Percentiles rank a stretch among this genome's conserved stretches.
phyloP scores from a whole-genome alignment of 139 green algal genomes.

The Tetraselmis chui region DNA sequence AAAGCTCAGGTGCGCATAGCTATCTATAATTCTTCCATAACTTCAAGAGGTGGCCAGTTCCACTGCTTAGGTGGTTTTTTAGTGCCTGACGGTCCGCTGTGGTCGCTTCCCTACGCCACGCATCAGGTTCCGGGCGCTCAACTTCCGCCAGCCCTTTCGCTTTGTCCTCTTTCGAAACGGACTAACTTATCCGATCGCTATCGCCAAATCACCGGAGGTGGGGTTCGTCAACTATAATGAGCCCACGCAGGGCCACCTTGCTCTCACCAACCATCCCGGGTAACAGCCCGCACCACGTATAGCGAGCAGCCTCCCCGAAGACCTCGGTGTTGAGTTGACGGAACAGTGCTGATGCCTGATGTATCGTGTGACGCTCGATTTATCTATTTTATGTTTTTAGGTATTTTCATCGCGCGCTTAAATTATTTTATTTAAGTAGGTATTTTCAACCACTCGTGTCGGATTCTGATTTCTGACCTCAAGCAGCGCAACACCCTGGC shows the following conservation, averaged over 20 bases:
- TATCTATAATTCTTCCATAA: no score
- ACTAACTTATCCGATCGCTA: conserved; percentile 20
- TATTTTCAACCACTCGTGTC: no score
- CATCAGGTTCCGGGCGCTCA: conserved; percentile 56
- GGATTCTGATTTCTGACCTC: no score
- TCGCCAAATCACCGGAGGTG: conserved; percentile 22
- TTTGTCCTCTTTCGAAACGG: conserved; percentile 42
- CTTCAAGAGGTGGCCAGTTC: no score
- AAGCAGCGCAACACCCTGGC: no score
- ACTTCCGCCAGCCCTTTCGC: conserved; percentile 36
- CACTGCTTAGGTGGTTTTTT: no score
- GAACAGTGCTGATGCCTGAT: background rate
- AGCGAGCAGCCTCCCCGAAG: no score
- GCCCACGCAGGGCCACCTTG: conserved; percentile 36
- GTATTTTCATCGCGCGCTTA: no score
- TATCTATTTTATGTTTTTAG: conserved; percentile 4
- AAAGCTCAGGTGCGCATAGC: background rate
- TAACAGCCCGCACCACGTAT: conserved; percentile 9
- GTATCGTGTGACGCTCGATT: background rate
- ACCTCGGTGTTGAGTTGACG: background rate
- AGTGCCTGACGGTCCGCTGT: no score
- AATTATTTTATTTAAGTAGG: no score
- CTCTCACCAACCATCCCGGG: conserved; percentile 16
- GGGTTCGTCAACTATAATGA: conserved; percentile 30
- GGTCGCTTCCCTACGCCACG: no score